These are phyloP conservation scores for Ramaria sp. DNA, from an alignment of 768 basidiomycete genomes.

Conservation along the genomic window DNA sequence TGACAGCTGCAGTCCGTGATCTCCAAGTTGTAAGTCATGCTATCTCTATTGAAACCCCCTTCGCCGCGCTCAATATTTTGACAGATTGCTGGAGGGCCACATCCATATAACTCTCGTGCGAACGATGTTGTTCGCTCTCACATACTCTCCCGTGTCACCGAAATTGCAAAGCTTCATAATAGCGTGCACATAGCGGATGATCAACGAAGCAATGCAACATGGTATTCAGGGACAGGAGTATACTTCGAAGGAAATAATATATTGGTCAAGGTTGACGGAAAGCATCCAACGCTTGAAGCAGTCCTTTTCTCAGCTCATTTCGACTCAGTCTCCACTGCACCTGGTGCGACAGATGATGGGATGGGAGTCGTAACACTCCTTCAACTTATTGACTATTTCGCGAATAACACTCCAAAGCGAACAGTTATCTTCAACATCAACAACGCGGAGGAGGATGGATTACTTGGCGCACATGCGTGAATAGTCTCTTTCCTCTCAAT, in stretches of 20 bases:
- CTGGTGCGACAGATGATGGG: slow-evolving; percentile 70
- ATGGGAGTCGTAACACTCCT: slow-evolving; percentile 60
- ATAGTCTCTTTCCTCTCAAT: slow-evolving; percentile 10
- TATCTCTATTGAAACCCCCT: neutral
- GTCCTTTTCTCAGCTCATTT: slow-evolving; percentile 75
- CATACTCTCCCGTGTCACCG: slow-evolving; percentile 41
- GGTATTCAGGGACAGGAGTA: slow-evolving; percentile 19
- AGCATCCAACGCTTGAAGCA: slow-evolving; percentile 31
- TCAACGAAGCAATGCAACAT: slow-evolving; percentile 37
- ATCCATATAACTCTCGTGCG: slow-evolving; percentile 67
- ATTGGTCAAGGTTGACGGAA: slow-evolving; percentile 51
- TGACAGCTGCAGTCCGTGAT: neutral
- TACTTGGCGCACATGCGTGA: slow-evolving; percentile 63
- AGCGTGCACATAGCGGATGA: slow-evolving; percentile 43
- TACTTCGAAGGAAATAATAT: slow-evolving; percentile 66
- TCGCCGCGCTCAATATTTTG: neutral
- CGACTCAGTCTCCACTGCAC: slow-evolving; percentile 67
- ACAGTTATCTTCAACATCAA: slow-evolving; percentile 78
- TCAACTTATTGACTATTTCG: slow-evolving; percentile 46
- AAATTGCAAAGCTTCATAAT: slow-evolving; percentile 27
- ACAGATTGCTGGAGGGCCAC: slow-evolving; percentile 58
- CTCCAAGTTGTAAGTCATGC: neutral
- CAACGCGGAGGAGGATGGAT: slow-evolving; percentile 73
- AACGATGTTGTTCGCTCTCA: slow-evolving; percentile 59
- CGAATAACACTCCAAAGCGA: slow-evolving; percentile 35